A percentile compares a stretch with the other conserved stretches of the same genome.
Conservation (phyloP, 2,329 filamentous ascomycete species). For the Colletotrichum aenigma region DNA sequence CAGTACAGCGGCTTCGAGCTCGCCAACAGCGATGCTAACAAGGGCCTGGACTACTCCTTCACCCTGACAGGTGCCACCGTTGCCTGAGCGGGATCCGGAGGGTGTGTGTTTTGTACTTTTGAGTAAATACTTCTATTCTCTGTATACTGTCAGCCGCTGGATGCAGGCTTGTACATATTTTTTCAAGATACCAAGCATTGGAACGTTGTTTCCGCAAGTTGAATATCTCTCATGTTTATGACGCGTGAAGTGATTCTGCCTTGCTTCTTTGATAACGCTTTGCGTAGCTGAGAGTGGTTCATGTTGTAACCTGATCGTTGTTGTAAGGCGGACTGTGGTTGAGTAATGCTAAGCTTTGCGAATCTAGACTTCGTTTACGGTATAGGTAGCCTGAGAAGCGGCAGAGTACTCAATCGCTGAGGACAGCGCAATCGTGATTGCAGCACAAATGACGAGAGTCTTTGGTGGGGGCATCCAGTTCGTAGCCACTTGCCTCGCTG, state of each 20-base stretch:
- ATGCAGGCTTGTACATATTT: not conserved
- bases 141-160: not conserved
- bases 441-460: no score
- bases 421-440: no score
- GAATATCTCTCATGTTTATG: not conserved
- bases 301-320: no score
- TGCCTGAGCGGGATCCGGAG: not conserved
- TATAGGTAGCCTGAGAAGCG: no score
- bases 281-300: no score
- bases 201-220: not conserved
- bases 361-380: no score
- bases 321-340: no score
- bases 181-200: not conserved
- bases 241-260: accelerated
- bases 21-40: slow-evolving; percentile 35
- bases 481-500: not conserved
- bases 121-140: not conserved
- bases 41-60: slow-evolving; percentile 43
- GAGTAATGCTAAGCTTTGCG: no score
- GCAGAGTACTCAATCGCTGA: no score
- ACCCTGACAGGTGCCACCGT: slow-evolving; percentile 34
- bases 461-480: not conserved
- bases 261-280: not conserved
- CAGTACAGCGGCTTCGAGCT: slow-evolving; percentile 48
- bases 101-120: not conserved